Evolutionary conservation across 768 basidiomycete genomes (phyloP).

Genomic region (Russula sp.): DNA sequence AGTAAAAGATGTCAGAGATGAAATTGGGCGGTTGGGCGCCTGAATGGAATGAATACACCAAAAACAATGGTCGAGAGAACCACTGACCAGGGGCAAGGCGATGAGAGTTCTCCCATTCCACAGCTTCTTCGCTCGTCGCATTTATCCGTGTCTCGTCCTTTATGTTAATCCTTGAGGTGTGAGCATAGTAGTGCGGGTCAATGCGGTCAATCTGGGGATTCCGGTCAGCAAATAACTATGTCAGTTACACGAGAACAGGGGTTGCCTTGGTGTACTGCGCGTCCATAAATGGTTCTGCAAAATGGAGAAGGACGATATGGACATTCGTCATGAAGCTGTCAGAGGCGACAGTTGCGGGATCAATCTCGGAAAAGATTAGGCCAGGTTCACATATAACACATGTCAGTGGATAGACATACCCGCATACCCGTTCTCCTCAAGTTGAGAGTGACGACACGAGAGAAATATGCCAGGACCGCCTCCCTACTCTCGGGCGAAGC

Average conservation of each 20-base stretch:
- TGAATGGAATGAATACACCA: slow-evolving; percentile 26
- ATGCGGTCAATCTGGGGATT: slow-evolving; percentile 76
- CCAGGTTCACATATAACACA: not conserved
- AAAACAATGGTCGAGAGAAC: not conserved
- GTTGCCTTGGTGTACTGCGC: slow-evolving; percentile 78
- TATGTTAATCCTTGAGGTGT: slow-evolving; percentile 65
- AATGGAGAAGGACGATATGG: slow-evolving; percentile 72
- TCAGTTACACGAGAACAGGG: not conserved
- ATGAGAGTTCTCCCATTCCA: slow-evolving; percentile 58
- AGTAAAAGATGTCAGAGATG: slow-evolving; percentile 91
- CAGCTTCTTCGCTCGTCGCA: slow-evolving; percentile 83
- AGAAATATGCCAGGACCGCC: slow-evolving; percentile 77
- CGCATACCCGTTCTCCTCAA: slow-evolving; percentile 87
- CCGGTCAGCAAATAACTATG: not conserved
- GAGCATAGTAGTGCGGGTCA: slow-evolving; percentile 74
- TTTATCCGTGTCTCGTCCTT: slow-evolving; percentile 92
- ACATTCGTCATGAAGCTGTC: slow-evolving; percentile 94
- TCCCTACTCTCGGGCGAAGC: slow-evolving; percentile 74
- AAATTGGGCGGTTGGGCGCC: slow-evolving; percentile 73
- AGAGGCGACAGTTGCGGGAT: slow-evolving; percentile 76
- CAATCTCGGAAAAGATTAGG: slow-evolving; percentile 48
- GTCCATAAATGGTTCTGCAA: slow-evolving; percentile 95
- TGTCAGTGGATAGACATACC: slow-evolving; percentile 34
- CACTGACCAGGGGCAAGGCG: slow-evolving; percentile 39
- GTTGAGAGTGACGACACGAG: slow-evolving; percentile 68